Percentiles rank a stretch among this genome's conserved stretches.
Evolutionary conservation across 2,329 filamentous ascomycete species (phyloP).

Genomic region (Diplocarpon mali): DNA sequence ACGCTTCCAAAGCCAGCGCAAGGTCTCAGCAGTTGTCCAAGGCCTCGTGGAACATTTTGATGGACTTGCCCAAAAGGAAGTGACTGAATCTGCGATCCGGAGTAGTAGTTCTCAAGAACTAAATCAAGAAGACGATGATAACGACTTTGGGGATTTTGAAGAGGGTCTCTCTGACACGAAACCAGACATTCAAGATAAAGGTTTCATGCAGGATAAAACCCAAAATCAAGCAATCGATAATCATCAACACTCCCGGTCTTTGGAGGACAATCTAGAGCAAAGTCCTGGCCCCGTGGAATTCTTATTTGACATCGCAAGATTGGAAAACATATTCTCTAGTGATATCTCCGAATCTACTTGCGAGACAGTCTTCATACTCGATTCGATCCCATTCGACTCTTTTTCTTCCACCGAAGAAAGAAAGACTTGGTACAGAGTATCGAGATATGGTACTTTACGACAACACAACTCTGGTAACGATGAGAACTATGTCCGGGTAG

Average conservation of each 20-base stretch:
- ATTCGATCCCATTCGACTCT: constrained; percentile 32
- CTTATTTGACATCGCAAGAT: constrained; percentile 15
- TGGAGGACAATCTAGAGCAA: not conserved
- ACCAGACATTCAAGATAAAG: not conserved
- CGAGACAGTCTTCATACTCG: constrained; percentile 23
- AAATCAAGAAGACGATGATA: constrained; percentile 5
- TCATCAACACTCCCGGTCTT: not conserved
- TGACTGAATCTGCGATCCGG: not conserved
- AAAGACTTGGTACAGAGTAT: constrained; percentile 54
- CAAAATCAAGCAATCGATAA: not conserved
- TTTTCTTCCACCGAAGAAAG: constrained; percentile 46
- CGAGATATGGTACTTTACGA: constrained; percentile 46
- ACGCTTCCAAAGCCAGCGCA: constrained; percentile 8
- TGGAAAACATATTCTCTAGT: constrained; percentile 24
- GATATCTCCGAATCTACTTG: constrained; percentile 8
- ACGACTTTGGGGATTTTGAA: constrained; percentile 29
- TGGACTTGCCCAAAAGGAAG: constrained; percentile 14
- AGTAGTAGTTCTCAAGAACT: not conserved
- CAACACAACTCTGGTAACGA: constrained; percentile 46
- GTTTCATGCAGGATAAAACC: not conserved
- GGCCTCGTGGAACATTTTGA: constrained; percentile 24
- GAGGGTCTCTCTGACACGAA: constrained; percentile 23
- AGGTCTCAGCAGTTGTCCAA: constrained; percentile 20
- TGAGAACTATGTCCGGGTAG: constrained; percentile 47
- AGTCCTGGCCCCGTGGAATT: constrained; percentile 19